Evolutionary conservation across 306 rosid species (phyloP), one percentile per base, ranked within the genome.

Genomic region (Lotus japonicus): DNA sequence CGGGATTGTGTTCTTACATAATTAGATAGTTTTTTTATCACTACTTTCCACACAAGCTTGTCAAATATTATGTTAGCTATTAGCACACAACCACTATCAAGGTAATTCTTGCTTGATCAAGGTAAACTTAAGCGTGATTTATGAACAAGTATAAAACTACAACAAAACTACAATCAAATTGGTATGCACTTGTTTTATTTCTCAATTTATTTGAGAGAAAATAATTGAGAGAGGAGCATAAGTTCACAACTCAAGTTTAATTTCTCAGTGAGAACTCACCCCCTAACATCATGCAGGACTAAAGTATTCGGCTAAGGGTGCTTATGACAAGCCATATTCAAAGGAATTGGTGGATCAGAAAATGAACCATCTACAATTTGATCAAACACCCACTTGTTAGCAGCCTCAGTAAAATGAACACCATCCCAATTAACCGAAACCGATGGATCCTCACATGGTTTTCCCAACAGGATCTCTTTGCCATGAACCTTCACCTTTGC

Each of bases 401-500:
- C 95, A 1, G 87, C 92, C 53, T 89, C 71, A 0, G 98, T 92
- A 70, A 42, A 89, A 60, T 92, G 98, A 19, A 74, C 81, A 18
- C 96, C 96, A 12, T 92, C 96, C 98, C 98, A 92, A 41, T 31
- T 88, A 21, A 86, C 65, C 81, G 46, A 28, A 56, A 73, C 87
- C 5, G 82, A 71, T 14, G 97, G 98, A 71, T 92, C 72, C 26
- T 66, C 28, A 78, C 97, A 92, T 6, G 97, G 57, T 39, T 82
- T 86, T 2, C 78, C 89, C 3, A 84, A 52, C 43, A 89, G 6
- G 4, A 79, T 78, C 59, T 87, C 85, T 52, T 68, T 84, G 1
- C 88, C 96, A 35, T 82, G 36, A 45, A 80, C 15, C 39, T n/a
- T 51, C 7, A 52, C 73, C 84, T 74, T 86, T 17, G 66, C 76